These are phyloP conservation scores for Pseudocercospora pini-densiflorae DNA, from an alignment of 2,329 filamentous ascomycete species.

Conservation along the genomic window DNA sequence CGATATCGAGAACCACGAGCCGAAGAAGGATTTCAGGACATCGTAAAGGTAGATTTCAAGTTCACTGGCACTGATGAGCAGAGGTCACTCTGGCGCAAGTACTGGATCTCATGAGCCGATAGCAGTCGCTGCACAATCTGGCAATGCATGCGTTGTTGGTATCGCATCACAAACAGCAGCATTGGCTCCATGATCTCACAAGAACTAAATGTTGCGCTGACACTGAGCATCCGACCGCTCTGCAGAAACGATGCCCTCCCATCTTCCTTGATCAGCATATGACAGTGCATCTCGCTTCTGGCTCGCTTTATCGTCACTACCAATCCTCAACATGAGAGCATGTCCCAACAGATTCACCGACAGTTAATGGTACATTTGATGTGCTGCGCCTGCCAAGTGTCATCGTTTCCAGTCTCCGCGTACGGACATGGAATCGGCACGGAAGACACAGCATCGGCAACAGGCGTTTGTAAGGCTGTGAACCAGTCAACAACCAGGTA, in stretches of 20 bases:
- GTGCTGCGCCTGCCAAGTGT: slow-evolving; percentile 18
- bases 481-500: slow-evolving; percentile 18
- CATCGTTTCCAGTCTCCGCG: slow-evolving; percentile 16
- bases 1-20: slow-evolving; percentile 73
- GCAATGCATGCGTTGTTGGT: neutral
- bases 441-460: slow-evolving; percentile 18
- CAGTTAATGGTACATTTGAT: neutral
- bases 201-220: neutral
- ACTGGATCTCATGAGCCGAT: slow-evolving; percentile 62
- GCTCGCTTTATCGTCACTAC: neutral
- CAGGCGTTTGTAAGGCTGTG: slow-evolving; percentile 15
- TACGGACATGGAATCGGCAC: slow-evolving; percentile 17
- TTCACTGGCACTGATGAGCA: slow-evolving; percentile 66
- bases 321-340: neutral
- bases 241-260: neutral
- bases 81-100: slow-evolving; percentile 72
- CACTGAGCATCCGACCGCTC: neutral
- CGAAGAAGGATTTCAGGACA: slow-evolving; percentile 82
- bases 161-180: neutral
- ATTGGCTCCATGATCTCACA: neutral
- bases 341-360: neutral
- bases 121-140: neutral
- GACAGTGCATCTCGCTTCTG: neutral
- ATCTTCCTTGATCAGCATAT: neutral
- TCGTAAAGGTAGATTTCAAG: slow-evolving; percentile 73